Conservation (phyloP, 768 basidiomycete genomes). For the Sporobolomyces phaffii region DNA sequence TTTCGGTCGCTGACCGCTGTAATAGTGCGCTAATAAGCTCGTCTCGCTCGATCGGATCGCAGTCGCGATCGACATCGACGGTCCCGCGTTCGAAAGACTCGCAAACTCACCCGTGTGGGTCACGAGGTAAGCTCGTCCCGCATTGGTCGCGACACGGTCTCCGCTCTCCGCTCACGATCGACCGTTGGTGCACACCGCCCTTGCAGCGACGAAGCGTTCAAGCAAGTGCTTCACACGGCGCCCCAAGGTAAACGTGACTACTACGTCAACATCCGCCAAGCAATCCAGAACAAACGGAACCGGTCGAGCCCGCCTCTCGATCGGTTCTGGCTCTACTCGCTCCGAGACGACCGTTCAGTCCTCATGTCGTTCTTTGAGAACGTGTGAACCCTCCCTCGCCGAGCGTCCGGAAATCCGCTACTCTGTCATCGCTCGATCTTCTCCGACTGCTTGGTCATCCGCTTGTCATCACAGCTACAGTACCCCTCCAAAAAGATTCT, state of each 20-base stretch:
- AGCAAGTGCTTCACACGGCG: conserved; percentile 16
- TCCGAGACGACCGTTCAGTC: conserved; percentile 21
- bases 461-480: too few species aligned
- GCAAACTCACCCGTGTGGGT: conserved; percentile 31
- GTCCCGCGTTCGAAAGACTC: conserved; percentile 22
- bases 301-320: not conserved
- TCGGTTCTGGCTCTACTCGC: conserved; percentile 34
- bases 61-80: conserved; percentile 38
- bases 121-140: conserved; percentile 11
- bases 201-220: conserved; percentile 36
- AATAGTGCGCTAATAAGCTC: too few species aligned
- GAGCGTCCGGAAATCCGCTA: not conserved
- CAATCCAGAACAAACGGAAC: conserved; percentile 21
- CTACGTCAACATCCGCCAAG: conserved; percentile 23
- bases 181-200: too few species aligned
- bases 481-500: too few species aligned
- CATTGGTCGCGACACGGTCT: too few species aligned
- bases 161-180: too few species aligned
- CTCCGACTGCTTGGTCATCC: too few species aligned
- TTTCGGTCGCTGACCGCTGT: not conserved
- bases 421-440: too few species aligned
- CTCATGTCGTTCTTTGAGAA: conserved; percentile 29
- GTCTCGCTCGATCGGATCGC: not conserved
- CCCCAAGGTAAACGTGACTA: conserved; percentile 35
- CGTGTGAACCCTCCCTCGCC: not conserved